Percentiles rank a stretch among this genome's conserved stretches.
These are phyloP conservation scores for Polygonum maritimum DNA, from an alignment of 148 eudicot species.

Conservation along the genomic window DNA sequence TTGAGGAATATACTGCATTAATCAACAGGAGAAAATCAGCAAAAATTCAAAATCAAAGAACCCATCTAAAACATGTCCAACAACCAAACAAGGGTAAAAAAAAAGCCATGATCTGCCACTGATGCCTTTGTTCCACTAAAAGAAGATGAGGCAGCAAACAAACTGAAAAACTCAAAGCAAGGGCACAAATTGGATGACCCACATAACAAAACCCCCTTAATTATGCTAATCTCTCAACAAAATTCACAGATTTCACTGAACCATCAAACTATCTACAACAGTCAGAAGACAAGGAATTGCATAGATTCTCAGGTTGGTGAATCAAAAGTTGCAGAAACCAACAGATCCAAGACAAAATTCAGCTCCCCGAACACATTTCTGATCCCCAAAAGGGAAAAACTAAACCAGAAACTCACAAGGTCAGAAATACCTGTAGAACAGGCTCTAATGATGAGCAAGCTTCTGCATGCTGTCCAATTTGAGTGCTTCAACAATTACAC, in stretches of 20 bases:
- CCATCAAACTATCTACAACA: not conserved
- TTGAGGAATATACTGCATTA: not conserved
- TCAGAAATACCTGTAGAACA: no score
- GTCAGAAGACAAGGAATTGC: not conserved
- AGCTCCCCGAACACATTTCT: not conserved
- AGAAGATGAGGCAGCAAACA: not conserved
- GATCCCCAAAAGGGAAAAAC: not conserved
- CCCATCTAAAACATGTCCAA: not conserved
- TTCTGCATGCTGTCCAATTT: conserved; percentile 94
- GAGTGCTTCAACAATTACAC: conserved; percentile 96
- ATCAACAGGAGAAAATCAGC: not conserved
- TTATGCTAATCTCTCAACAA: not conserved
- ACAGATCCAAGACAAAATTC: conserved; percentile 3
- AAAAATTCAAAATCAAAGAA: not conserved
- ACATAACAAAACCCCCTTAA: not conserved
- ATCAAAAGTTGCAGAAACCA: not conserved
- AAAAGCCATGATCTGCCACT: not conserved
- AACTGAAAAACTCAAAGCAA: not conserved
- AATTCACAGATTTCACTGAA: not conserved
- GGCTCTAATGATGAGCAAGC: conserved; percentile 98
- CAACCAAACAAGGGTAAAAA: not conserved
- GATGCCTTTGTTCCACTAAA: no score
- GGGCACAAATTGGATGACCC: not conserved
- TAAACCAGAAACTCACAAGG: not conserved
- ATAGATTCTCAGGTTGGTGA: not conserved